Evolutionary conservation across 2,329 filamentous ascomycete genomes (phyloP).

Genomic region (Colletotrichum truncatum): DNA sequence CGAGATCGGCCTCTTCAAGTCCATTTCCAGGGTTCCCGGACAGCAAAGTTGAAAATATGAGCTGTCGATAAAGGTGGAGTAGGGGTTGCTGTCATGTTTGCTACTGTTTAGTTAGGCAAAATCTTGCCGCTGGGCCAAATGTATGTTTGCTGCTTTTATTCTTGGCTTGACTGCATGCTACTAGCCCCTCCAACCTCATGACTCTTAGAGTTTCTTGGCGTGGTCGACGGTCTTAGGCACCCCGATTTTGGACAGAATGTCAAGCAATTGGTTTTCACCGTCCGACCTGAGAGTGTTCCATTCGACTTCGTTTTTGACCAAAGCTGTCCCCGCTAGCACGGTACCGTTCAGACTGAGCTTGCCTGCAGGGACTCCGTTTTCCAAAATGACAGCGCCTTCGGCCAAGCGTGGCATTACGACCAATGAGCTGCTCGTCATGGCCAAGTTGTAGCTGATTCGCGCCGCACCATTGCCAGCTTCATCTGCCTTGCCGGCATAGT

Average conservation of each 20-base stretch:
- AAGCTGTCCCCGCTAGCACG: constrained; percentile 69
- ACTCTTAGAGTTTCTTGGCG: constrained; percentile 14
- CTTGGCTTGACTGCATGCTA: background rate
- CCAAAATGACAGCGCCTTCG: constrained; percentile 54
- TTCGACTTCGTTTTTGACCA: constrained; percentile 68
- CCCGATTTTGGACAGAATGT: constrained; percentile 52
- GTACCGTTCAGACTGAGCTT: constrained; percentile 67
- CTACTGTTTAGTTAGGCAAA: constrained; percentile 20
- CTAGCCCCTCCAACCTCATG: background rate
- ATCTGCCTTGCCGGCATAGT: constrained; percentile 13
- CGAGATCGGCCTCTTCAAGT: background rate
- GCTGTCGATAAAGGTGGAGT: constrained; percentile 1
- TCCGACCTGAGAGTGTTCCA: constrained; percentile 60
- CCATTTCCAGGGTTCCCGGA: too few species aligned
- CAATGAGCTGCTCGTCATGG: constrained; percentile 63
- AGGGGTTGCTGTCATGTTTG: constrained; percentile 13
- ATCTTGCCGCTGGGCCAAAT: constrained; percentile 23
- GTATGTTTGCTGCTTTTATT: constrained; percentile 3
- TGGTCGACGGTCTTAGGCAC: constrained; percentile 33
- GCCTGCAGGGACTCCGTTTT: constrained; percentile 47
- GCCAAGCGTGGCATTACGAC: constrained; percentile 63
- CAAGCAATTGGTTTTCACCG: constrained; percentile 37
- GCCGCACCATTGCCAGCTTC: constrained; percentile 49
- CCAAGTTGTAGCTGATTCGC: constrained; percentile 71
- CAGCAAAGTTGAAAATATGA: background rate